phyloP scores from a whole-genome alignment of 176 grass and related monocot genomes.

The Juncus effusus region DNA sequence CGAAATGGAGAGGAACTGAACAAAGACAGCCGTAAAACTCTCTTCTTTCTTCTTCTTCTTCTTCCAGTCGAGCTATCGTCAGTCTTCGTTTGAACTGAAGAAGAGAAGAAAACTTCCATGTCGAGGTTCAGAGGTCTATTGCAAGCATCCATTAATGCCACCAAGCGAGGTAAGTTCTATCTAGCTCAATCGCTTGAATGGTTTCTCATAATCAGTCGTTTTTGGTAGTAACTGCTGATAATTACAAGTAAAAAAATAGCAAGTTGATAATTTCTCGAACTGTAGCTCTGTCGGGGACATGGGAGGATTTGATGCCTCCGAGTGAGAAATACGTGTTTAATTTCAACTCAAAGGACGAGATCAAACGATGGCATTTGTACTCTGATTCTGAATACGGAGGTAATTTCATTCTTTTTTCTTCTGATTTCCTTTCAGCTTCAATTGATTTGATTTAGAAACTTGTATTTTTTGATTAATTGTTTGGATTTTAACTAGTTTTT shows the following conservation, averaged over 20 bases:
- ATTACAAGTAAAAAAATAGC: not conserved
- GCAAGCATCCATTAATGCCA: conserved; percentile 16
- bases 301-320: conserved; percentile 80
- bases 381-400: conserved; percentile 91
- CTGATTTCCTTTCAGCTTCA: not conserved
- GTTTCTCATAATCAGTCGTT: conserved; percentile 2
- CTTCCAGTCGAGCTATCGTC: too few species aligned
- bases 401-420: conserved; percentile 20
- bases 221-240: not conserved
- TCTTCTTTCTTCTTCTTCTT: too few species aligned
- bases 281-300: conserved; percentile 56
- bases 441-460: conserved; percentile 12
- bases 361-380: conserved; percentile 91
- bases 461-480: not conserved
- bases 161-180: conserved; percentile 12
- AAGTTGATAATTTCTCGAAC: conserved; percentile 15
- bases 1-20: too few species aligned
- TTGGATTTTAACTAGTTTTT: not conserved
- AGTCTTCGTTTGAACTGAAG: too few species aligned
- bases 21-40: too few species aligned
- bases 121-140: conserved; percentile 25
- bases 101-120: not conserved
- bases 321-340: conserved; percentile 73
- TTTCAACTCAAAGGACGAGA: conserved; percentile 77
- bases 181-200: not conserved